These are phyloP conservation scores for Erysimum cheiri DNA, from an alignment of 441 rosid genomes.

Conservation along the genomic window DNA sequence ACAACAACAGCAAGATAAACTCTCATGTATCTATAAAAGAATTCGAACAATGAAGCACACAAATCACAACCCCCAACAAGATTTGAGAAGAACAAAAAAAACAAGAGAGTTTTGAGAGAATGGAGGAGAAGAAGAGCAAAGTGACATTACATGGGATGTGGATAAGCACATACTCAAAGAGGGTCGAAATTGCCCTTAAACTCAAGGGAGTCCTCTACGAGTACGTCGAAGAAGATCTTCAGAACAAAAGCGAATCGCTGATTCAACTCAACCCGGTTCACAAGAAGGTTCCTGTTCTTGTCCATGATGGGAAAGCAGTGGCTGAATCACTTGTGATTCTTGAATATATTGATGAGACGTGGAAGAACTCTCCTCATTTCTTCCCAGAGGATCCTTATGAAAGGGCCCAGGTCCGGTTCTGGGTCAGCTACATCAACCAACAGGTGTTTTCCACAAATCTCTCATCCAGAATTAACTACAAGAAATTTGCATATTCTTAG, in stretches of 20 bases:
- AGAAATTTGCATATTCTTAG: too few species aligned
- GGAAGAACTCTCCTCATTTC: constrained; percentile 48
- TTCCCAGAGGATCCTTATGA: constrained; percentile 51
- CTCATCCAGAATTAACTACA: neutral
- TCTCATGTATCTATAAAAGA: constrained; percentile 6
- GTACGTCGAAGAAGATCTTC: constrained; percentile 52
- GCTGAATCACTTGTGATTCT: constrained; percentile 57
- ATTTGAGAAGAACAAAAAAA: neutral
- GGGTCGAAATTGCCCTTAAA: constrained; percentile 54
- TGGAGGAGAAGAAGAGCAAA: constrained; percentile 35
- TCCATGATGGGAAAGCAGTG: constrained; percentile 50
- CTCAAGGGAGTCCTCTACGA: constrained; percentile 49
- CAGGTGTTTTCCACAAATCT: constrained; percentile 37
- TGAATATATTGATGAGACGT: constrained; percentile 58
- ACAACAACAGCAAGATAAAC: neutral
- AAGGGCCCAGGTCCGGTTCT: constrained; percentile 48
- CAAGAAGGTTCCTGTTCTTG: constrained; percentile 55
- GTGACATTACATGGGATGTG: constrained; percentile 48
- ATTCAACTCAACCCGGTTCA: constrained; percentile 53
- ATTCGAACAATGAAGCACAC: constrained; percentile 3
- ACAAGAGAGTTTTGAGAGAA: neutral
- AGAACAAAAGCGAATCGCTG: constrained; percentile 48
- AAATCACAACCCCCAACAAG: constrained; percentile 9
- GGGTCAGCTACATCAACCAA: constrained; percentile 49
- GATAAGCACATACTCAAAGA: constrained; percentile 46